Evolutionary conservation across 495 filamentous ascomycete genomes (phyloP).

Genomic region (Daldinia bambusicola): DNA sequence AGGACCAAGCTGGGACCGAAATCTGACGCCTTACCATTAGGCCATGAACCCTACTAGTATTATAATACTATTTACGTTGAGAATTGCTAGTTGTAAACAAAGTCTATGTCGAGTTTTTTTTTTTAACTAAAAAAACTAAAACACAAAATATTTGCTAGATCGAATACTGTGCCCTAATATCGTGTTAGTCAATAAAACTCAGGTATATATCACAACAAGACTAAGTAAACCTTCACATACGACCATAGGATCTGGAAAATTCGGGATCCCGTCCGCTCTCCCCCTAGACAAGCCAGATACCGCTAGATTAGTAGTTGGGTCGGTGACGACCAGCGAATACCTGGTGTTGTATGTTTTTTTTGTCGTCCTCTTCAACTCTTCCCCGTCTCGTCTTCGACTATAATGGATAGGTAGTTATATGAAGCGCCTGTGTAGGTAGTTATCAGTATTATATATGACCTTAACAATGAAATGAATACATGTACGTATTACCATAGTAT

Average conservation of each 20-base stretch:
- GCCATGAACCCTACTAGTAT: constrained; percentile 30
- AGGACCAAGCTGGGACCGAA: constrained; percentile 25
- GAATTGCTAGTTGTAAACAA: background rate
- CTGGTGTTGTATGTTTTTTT: constrained; percentile 55
- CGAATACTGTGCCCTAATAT: background rate
- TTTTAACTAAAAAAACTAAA: too few species aligned
- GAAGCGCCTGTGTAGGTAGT: background rate
- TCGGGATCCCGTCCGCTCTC: constrained; percentile 63
- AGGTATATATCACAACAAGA: background rate
- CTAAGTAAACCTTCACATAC: constrained; percentile 44
- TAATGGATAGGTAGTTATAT: too few species aligned
- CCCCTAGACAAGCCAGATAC: constrained; percentile 54
- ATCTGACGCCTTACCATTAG: constrained; percentile 43
- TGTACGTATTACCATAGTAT: too few species aligned
- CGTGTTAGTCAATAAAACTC: too few species aligned
- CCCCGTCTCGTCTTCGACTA: too few species aligned
- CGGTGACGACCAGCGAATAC: constrained; percentile 61
- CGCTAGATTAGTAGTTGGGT: constrained; percentile 59
- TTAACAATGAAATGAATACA: too few species aligned
- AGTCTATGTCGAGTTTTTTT: background rate
- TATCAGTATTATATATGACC: too few species aligned
- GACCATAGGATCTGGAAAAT: constrained; percentile 57
- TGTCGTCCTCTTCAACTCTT: constrained; percentile 26
- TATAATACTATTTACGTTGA: background rate
- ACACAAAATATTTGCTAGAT: background rate